A percentile compares a stretch with the other conserved stretches of the same genome.
Conservation (phyloP, 306 rosid species). For the Prunus padus region DNA sequence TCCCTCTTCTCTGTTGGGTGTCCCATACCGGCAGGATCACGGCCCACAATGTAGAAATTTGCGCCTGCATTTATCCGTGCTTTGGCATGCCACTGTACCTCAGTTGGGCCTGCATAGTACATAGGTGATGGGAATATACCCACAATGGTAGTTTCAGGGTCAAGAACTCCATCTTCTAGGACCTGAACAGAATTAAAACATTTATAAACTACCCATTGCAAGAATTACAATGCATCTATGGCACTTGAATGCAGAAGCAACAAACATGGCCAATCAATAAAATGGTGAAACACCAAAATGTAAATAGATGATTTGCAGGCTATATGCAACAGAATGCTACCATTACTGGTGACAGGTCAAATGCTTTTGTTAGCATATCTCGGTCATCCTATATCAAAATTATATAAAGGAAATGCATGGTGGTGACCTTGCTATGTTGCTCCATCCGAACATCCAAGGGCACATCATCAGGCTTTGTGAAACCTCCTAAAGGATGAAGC, state of each 20-base stretch:
- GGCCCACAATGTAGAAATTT: slow-evolving; percentile 96
- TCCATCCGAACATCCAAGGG: slow-evolving; percentile 99
- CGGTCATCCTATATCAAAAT: not conserved
- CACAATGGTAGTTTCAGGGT: slow-evolving; percentile 89
- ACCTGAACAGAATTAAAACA: slow-evolving; percentile 52
- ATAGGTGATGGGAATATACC: slow-evolving; percentile 96
- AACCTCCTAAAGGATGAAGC: slow-evolving; percentile 99
- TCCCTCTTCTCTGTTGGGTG: slow-evolving; percentile 96
- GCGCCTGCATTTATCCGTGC: slow-evolving; percentile 97
- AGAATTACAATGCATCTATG: not conserved
- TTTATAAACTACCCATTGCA: slow-evolving; percentile 6
- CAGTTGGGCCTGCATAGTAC: slow-evolving; percentile 99
- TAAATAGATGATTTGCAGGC: not conserved
- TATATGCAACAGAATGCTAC: not conserved
- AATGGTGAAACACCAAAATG: not conserved
- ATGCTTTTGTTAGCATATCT: not conserved
- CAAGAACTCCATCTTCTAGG: slow-evolving; percentile 91
- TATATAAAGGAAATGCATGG: slow-evolving; percentile 16
- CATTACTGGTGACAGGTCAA: not conserved
- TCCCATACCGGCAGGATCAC: slow-evolving; percentile 98
- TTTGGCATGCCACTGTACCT: slow-evolving; percentile 99
- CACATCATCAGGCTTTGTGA: slow-evolving; percentile 85
- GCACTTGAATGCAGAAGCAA: not conserved
- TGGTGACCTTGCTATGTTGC: slow-evolving; percentile 93
- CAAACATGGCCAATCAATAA: not conserved